Conservation (phyloP, 306 rosid species). For the Vigna unguiculata region DNA sequence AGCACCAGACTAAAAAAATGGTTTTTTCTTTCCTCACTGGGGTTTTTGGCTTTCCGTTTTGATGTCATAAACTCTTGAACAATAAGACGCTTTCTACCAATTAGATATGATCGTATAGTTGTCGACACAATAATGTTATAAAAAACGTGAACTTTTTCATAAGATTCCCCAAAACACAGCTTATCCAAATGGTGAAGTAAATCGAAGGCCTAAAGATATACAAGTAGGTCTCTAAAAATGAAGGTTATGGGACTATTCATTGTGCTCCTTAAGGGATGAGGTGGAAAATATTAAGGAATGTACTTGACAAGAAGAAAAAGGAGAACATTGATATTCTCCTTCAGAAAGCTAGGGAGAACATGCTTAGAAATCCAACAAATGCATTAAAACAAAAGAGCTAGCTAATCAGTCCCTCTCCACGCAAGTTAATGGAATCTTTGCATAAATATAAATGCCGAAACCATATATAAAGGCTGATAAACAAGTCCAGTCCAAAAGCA, state of each 20-base stretch:
- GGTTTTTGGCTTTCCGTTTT: neutral
- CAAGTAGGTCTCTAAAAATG: conserved; percentile 1
- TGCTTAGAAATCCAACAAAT: conserved; percentile 32
- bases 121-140: conserved; percentile 3
- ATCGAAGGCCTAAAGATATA: conserved; percentile 1
- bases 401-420: conserved; percentile 16
- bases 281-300: conserved; percentile 4
- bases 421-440: conserved; percentile 23
- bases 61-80: conserved; percentile 3
- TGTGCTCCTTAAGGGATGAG: neutral
- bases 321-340: neutral
- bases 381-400: conserved; percentile 16
- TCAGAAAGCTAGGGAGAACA: conserved; percentile 30
- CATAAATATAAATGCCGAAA: conserved; percentile 14
- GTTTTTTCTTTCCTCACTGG: neutral
- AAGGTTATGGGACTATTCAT: no score
- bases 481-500: neutral
- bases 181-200: conserved; percentile 25
- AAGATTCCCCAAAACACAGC: conserved; percentile 8
- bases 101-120: neutral
- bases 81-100: neutral
- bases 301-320: neutral
- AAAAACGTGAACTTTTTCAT: conserved; percentile 3
- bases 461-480: conserved; percentile 15
- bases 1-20: neutral